Base-by-base conservation (phyloP, 768 basidiomycete species). In the Rubroboletus satanas region DNA sequence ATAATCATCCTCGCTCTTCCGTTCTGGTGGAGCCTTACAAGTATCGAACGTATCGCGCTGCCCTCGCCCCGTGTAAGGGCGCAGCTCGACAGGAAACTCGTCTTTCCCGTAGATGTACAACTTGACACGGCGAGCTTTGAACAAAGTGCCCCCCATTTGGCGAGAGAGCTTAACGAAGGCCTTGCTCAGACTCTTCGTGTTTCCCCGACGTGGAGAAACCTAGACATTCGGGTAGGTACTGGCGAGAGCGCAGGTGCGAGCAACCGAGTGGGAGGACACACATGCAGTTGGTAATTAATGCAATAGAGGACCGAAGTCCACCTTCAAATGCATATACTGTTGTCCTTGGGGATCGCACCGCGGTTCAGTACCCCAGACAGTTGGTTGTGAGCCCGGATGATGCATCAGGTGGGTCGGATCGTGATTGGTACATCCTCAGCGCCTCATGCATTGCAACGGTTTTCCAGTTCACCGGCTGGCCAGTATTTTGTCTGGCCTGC, bases 1-100 rank as follows among this genome's bases (percentile, higher is more conserved):
- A 72, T 93, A 28, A 79, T 97, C 35, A 59, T 96, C 33, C 72
- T 92, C 7, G 87, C 87, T 1, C 55, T 95, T 18, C 97, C 97
- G 3, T 78, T 92, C 46, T 99, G 97, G 97, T 98, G 93, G 93
- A 79, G 77, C 48, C 86, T 89, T 28, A 98, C 97, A 5, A 90
- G 89, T 59, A 96, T 98, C 29, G 81, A 94, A 65, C 83, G 95
- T 28, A 77, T 89, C 15, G 75, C 86, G 0, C 74, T 97, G 12
- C 92, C 95, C 1, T 73, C 77, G 8, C 70, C 73, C 41, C 79
- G 82, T 21, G 84, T 94, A 33, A 68, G 69, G 38, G 75, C 77
- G 7, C 78, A 85, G 61, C 74, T 80, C 41, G 68, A 72, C 45
- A 76, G 73, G 55, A 67, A 71, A 37, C 73, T 83, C 21, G 53